These are phyloP conservation scores for Talaromyces thailandensis DNA, from an alignment of 495 filamentous ascomycete genomes.

Conservation along the genomic window DNA sequence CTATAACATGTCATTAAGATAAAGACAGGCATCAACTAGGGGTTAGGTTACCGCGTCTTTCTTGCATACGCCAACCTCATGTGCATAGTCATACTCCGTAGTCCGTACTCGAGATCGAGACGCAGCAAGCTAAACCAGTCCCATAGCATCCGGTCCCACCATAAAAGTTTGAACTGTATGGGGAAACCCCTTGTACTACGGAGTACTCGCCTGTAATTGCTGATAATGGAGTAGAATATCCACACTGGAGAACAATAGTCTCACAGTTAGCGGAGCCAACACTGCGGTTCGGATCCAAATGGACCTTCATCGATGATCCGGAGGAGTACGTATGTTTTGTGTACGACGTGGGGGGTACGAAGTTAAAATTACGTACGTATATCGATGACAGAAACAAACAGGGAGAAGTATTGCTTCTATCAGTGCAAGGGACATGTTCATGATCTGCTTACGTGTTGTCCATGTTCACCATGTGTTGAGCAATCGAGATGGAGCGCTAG, in stretches of 20 bases:
- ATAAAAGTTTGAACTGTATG: not conserved
- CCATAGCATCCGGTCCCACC: not conserved
- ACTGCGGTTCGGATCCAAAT: not conserved
- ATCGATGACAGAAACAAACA: not conserved
- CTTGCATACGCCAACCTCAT: not conserved
- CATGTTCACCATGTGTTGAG: not conserved
- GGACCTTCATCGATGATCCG: not conserved
- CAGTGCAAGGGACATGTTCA: not conserved
- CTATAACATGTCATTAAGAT: not conserved
- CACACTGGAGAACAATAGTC: not conserved
- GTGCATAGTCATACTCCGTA: not conserved
- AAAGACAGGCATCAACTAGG: not conserved
- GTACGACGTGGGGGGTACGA: not conserved
- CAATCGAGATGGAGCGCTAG: not conserved
- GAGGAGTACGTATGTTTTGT: not conserved
- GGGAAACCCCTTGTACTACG: not conserved
- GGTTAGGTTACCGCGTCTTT: not conserved
- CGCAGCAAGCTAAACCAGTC: not conserved
- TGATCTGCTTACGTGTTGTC: not conserved
- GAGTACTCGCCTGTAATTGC: not conserved
- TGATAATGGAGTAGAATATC: not conserved
- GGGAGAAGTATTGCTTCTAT: not conserved
- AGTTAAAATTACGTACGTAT: not conserved
- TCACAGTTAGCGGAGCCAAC: not conserved
- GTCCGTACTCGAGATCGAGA: not conserved